phyloP scores from a whole-genome alignment of 139 green algal genomes.

The Volvox reticuliferus region DNA sequence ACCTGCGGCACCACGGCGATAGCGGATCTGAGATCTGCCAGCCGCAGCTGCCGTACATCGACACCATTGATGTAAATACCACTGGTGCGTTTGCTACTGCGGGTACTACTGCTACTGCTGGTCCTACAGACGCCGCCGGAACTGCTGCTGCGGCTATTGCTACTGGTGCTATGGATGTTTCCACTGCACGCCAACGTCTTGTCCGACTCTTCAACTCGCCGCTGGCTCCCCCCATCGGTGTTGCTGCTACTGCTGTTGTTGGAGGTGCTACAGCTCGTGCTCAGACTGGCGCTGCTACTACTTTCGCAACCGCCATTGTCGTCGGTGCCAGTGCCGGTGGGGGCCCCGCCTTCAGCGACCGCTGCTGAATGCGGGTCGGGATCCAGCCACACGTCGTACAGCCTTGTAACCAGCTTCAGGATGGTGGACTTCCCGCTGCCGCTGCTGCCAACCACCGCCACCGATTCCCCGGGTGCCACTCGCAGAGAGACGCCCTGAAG shows the following conservation, averaged over 20 bases:
- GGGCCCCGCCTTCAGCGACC: background rate
- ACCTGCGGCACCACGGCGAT: slow-evolving; percentile 91
- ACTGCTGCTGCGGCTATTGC: background rate
- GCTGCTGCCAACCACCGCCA: slow-evolving; percentile 91
- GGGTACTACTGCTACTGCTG: background rate
- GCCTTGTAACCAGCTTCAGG: slow-evolving; percentile 82
- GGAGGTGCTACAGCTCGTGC: background rate
- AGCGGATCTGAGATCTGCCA: slow-evolving; percentile 68
- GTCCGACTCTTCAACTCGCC: background rate
- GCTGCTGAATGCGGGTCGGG: background rate
- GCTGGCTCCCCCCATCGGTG: background rate
- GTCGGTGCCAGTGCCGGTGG: background rate
- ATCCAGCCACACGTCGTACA: slow-evolving; percentile 73
- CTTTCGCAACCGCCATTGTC: background rate
- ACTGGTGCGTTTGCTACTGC: slow-evolving; percentile 12
- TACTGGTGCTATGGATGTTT: background rate
- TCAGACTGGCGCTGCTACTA: background rate
- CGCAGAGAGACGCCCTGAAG: slow-evolving; percentile 51
- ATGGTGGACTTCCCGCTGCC: slow-evolving; percentile 93
- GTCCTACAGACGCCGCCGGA: background rate
- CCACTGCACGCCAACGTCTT: background rate
- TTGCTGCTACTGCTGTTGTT: background rate
- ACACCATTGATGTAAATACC: slow-evolving; percentile 76
- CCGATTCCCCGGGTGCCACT: slow-evolving; percentile 77
- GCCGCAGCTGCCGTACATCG: slow-evolving; percentile 75